phyloP scores from a whole-genome alignment of 129 eudicot genomes.

The Arctium minus region DNA sequence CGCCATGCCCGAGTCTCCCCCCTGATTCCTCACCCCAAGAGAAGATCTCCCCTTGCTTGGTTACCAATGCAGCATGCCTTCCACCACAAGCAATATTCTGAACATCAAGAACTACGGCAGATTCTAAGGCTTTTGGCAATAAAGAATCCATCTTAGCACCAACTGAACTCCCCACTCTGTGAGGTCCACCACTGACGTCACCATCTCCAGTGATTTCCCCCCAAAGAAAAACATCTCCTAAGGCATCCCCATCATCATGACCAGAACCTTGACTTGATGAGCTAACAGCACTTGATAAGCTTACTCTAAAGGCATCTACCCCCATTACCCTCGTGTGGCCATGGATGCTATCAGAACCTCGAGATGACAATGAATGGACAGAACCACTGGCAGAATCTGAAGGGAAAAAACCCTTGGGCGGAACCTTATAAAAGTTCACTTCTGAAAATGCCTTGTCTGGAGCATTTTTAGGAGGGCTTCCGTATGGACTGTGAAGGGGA shows the following conservation, averaged over 20 bases:
- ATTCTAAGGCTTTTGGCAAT: constrained; percentile 87
- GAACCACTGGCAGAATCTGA: constrained; percentile 73
- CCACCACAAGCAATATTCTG: constrained; percentile 97
- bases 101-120: constrained; percentile 93
- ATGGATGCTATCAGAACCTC: constrained; percentile 86
- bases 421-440: constrained; percentile 52
- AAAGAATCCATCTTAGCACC: constrained; percentile 62
- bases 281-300: constrained; percentile 98
- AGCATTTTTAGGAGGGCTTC: constrained; percentile 70
- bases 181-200: constrained; percentile 67
- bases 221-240: constrained; percentile 97
- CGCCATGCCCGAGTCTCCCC: constrained; percentile 98
- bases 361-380: constrained; percentile 85
- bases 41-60: constrained; percentile 94
- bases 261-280: constrained; percentile 99
- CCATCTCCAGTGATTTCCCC: constrained; percentile 87
- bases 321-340: constrained; percentile 64
- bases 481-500: constrained; percentile 73
- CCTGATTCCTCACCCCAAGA: constrained; percentile 97
- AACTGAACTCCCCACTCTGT: constrained; percentile 48
- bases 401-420: constrained; percentile 72
- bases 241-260: constrained; percentile 92
- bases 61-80: constrained; percentile 84
- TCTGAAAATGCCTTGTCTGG: constrained; percentile 63
- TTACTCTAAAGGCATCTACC: constrained; percentile 81